Percentiles rank a stretch among this genome's conserved stretches.
Conservation (phyloP, 805 yeast species). For the Myxozyma mucilagina region DNA sequence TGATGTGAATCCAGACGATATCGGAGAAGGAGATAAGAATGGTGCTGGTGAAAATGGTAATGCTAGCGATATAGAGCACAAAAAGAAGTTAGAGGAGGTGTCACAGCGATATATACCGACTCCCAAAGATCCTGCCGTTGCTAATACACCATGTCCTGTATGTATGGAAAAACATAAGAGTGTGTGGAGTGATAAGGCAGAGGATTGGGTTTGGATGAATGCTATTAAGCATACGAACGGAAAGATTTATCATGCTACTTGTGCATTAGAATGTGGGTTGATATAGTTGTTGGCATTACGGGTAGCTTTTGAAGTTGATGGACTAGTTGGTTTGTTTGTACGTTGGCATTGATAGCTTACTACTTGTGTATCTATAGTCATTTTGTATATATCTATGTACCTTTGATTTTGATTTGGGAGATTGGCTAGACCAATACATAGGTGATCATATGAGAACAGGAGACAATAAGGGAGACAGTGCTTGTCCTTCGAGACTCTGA, state of each 20-base stretch:
- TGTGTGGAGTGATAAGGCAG: conserved; percentile 69
- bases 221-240: conserved; percentile 53
- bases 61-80: conserved; percentile 35
- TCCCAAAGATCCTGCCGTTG: conserved; percentile 63
- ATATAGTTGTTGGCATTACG: neutral
- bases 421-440: neutral
- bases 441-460: too few species aligned
- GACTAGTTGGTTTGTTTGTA: neutral
- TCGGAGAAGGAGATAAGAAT: neutral
- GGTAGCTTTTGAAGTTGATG: neutral
- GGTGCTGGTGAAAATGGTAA: conserved; percentile 34
- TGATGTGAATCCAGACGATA: conserved; percentile 3
- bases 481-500: too few species aligned
- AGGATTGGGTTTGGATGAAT: conserved; percentile 81
- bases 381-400: neutral
- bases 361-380: neutral
- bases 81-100: conserved; percentile 34
- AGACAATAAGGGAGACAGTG: too few species aligned
- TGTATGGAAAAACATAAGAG: conserved; percentile 67
- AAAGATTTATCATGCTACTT: conserved; percentile 63
- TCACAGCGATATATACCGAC: conserved; percentile 55
- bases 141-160: conserved; percentile 61
- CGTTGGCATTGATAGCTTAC: neutral
- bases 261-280: conserved; percentile 61
- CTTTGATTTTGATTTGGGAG: neutral